These are phyloP conservation scores for Paraconiothyrium sp. DNA, from an alignment of 2,329 filamentous ascomycete species.

Conservation along the genomic window DNA sequence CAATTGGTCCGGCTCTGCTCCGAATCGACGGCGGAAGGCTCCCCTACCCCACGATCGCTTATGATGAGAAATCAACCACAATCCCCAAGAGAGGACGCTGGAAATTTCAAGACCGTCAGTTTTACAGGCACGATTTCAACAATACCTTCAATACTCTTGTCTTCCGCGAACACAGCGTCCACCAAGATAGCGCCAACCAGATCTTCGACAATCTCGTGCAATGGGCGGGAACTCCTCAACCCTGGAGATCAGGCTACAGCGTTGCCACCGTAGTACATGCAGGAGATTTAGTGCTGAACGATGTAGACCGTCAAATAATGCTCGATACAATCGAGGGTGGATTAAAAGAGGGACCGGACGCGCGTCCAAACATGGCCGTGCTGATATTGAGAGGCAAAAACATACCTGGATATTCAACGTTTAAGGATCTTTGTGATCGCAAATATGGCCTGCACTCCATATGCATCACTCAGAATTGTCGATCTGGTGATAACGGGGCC, in stretches of 20 bases:
- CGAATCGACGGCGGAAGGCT: neutral
- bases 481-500: neutral
- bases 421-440: constrained; percentile 29
- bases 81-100: neutral
- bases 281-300: neutral
- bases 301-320: neutral
- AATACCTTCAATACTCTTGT: neutral
- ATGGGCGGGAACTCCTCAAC: neutral
- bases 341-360: neutral
- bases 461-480: constrained; percentile 18
- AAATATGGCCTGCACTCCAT: constrained; percentile 27
- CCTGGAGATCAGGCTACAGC: neutral
- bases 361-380: constrained; percentile 11
- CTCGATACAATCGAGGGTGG: neutral
- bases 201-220: neutral
- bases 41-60: neutral
- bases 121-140: neutral
- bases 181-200: neutral
- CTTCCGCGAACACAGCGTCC: neutral
- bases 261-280: neutral
- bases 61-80: neutral
- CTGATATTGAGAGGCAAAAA: constrained; percentile 17
- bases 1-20: neutral
- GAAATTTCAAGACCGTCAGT: neutral
- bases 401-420: constrained; percentile 15